These are phyloP conservation scores for Plasmodium inui DNA, from an alignment of 169 alveolate genomes.

Conservation along the genomic window DNA sequence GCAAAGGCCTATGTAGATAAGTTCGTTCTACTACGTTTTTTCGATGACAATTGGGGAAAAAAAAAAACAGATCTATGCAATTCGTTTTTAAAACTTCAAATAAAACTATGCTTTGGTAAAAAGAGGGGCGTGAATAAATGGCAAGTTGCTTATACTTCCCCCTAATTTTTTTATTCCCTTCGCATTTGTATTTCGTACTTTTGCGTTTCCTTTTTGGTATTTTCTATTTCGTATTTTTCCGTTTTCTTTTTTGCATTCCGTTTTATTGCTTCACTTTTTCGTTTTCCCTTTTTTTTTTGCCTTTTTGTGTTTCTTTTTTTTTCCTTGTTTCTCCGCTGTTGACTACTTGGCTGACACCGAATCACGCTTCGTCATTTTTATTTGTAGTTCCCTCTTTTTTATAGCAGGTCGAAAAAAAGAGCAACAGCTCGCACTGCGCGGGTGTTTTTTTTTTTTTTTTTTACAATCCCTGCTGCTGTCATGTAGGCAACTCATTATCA, in stretches of 20 bases:
- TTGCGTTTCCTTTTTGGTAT: not conserved
- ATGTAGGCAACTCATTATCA: not conserved
- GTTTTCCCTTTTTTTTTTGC: not conserved
- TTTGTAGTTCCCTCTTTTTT: not conserved
- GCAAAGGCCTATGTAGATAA: not conserved
- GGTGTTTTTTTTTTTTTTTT: too few species aligned
- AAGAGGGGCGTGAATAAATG: not conserved
- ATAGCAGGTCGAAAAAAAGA: not conserved
- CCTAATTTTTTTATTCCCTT: not conserved
- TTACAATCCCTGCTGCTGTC: not conserved
- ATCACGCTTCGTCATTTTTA: not conserved
- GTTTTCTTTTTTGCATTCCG: not conserved
- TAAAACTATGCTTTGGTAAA: not conserved
- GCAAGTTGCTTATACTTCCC: not conserved
- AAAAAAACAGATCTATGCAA: not conserved
- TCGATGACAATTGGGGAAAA: not conserved
- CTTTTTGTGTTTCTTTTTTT: not conserved
- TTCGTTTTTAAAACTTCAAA: not conserved
- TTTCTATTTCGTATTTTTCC: not conserved
- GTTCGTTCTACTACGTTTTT: not conserved
- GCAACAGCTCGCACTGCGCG: not conserved
- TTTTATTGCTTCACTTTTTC: not conserved
- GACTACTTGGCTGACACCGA: not conserved
- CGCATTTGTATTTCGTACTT: not conserved
- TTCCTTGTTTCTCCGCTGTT: not conserved